A percentile compares a stretch with the other conserved stretches of the same genome.
phyloP scores from a whole-genome alignment of 2,329 filamentous ascomycete genomes.

The Sporothrix inflata region DNA sequence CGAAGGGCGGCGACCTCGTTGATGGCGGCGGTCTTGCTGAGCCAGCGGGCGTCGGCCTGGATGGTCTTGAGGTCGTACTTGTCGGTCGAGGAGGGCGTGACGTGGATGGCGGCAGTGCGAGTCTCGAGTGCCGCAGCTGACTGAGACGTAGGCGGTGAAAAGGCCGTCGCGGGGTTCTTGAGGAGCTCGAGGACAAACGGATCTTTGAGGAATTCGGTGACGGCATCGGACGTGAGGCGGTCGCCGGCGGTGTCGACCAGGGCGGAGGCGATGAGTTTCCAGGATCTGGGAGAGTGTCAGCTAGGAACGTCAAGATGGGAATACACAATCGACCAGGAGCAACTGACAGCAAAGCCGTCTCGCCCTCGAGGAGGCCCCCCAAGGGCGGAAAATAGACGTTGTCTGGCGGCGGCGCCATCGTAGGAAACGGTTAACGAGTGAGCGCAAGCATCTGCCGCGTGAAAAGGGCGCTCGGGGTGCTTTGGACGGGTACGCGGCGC shows the following conservation, averaged over 20 bases:
- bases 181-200: slow-evolving; percentile 69
- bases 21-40: slow-evolving; percentile 76
- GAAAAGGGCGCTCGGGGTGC: not conserved
- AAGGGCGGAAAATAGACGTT: slow-evolving; percentile 80
- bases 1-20: slow-evolving; percentile 83
- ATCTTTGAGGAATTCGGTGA: slow-evolving; percentile 73
- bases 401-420: slow-evolving; percentile 73
- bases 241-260: slow-evolving; percentile 60
- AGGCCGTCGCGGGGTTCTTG: slow-evolving; percentile 69
- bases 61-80: slow-evolving; percentile 76
- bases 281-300: slow-evolving; percentile 53
- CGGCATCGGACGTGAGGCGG: slow-evolving; percentile 55
- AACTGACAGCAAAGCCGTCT: slow-evolving; percentile 77
- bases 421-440: slow-evolving; percentile 33
- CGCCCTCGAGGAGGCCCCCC: slow-evolving; percentile 80
- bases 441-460: slow-evolving; percentile 24
- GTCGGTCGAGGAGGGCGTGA: slow-evolving; percentile 67
- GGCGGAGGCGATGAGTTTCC: slow-evolving; percentile 62
- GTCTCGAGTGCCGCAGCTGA: slow-evolving; percentile 77
- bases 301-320: slow-evolving; percentile 15
- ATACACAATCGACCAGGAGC: slow-evolving; percentile 15
- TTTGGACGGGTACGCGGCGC: not conserved
- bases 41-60: slow-evolving; percentile 83
- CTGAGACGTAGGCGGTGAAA: slow-evolving; percentile 62
- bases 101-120: slow-evolving; percentile 84